phyloP scores from a whole-genome alignment of 495 filamentous ascomycete genomes.

The Penicillium steckii region DNA sequence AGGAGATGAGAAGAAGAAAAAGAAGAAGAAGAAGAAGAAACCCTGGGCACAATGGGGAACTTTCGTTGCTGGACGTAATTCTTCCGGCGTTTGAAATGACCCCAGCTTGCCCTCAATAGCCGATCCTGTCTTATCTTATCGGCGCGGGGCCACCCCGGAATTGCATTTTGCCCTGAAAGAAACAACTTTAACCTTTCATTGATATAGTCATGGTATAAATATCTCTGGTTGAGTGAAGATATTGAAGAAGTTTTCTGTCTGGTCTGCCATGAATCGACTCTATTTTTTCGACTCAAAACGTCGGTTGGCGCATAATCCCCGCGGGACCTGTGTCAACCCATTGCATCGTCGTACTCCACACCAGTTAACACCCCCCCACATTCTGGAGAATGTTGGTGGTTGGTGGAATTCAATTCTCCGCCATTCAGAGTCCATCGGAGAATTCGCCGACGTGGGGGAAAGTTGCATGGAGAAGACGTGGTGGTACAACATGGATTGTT shows the following conservation, averaged over 20 bases:
- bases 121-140: conserved; percentile 27
- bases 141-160: not conserved
- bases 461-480: not conserved
- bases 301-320: too few species aligned
- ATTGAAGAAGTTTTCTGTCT: too few species aligned
- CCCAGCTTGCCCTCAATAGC: conserved; percentile 22
- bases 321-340: too few species aligned
- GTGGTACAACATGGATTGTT: not conserved
- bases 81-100: conserved; percentile 29
- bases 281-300: too few species aligned
- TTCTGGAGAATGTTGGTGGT: conserved; percentile 2
- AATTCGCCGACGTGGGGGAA: conserved; percentile 31
- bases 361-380: too few species aligned
- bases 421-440: conserved; percentile 22
- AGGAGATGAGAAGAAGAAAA: conserved; percentile 8
- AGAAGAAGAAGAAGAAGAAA: conserved; percentile 10
- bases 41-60: not conserved
- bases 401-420: conserved; percentile 28
- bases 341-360: too few species aligned
- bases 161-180: not conserved
- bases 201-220: too few species aligned
- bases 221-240: too few species aligned
- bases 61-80: conserved; percentile 25
- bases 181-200: too few species aligned
- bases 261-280: too few species aligned